Evolutionary conservation across 1,139 yeast species (phyloP).

Genomic region (Zhuliangozyma parablackwelliae): DNA sequence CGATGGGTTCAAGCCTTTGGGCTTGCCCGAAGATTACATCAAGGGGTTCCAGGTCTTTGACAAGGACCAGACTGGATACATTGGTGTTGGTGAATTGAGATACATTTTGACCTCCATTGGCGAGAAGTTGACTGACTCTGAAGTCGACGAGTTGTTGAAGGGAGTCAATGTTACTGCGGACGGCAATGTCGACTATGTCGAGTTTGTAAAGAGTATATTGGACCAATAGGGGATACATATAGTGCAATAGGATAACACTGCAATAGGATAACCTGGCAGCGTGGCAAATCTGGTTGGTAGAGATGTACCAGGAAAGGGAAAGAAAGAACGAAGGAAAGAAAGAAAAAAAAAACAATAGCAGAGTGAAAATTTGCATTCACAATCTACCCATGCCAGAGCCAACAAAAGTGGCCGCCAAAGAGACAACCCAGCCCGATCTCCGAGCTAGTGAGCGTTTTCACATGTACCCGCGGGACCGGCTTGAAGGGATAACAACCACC

Average conservation of each 20-base stretch:
- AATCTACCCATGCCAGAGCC: neutral
- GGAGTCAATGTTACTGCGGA: conserved; percentile 93
- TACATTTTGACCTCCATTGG: conserved; percentile 92
- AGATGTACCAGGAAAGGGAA: too few species aligned
- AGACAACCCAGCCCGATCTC: neutral
- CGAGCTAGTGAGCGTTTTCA: conserved; percentile 36
- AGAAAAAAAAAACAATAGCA: too few species aligned
- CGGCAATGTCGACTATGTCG: conserved; percentile 92
- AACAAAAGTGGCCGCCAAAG: neutral
- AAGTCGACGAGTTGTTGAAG: conserved; percentile 92
- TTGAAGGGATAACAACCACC: conserved; percentile 27
- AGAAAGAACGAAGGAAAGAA: too few species aligned
- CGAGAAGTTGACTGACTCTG: conserved; percentile 83
- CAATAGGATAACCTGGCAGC: too few species aligned
- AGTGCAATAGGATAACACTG: too few species aligned
- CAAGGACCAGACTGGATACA: conserved; percentile 91
- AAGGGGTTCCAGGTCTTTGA: conserved; percentile 98
- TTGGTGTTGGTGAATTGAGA: conserved; percentile 94
- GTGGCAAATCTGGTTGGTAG: too few species aligned
- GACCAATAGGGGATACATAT: conserved; percentile 53
- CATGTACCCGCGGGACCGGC: conserved; percentile 32
- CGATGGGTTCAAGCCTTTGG: conserved; percentile 83
- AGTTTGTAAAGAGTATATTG: conserved; percentile 87
- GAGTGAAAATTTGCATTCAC: neutral
- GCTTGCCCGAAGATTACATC: conserved; percentile 94